These are phyloP conservation scores for Prototheca wickerhamii DNA, from an alignment of 163 green algal species.

Conservation along the genomic window DNA sequence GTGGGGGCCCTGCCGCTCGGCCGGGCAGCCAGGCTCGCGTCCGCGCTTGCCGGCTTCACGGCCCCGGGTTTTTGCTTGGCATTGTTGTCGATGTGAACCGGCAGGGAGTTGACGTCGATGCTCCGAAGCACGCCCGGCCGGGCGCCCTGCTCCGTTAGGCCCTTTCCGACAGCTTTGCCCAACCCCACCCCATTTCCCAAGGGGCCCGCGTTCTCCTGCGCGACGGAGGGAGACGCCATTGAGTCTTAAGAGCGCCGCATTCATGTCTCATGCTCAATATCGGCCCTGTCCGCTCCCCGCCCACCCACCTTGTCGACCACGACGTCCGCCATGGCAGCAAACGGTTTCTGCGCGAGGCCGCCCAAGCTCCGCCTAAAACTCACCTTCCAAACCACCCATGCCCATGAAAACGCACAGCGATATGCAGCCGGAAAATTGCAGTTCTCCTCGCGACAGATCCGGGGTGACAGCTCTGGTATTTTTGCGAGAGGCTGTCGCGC, in stretches of 20 bases:
- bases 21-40: neutral
- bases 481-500: too few relatives aligned
- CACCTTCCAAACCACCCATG: neutral
- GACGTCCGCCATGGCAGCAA: neutral
- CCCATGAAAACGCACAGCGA: too few relatives aligned
- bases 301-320: slow-evolving; percentile 13
- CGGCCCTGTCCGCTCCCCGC: neutral
- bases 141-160: slow-evolving; percentile 1
- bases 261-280: too few relatives aligned
- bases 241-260: neutral
- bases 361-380: neutral
- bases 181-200: neutral
- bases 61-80: neutral
- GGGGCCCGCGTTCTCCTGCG: slow-evolving; percentile 16
- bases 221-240: neutral
- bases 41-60: neutral
- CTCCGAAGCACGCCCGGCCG: slow-evolving; percentile 11
- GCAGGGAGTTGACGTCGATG: slow-evolving; percentile 2
- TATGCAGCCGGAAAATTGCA: too few relatives aligned
- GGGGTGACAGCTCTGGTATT: too few relatives aligned
- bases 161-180: slow-evolving; percentile 13
- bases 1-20: neutral
- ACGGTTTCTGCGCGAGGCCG: neutral
- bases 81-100: neutral
- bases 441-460: too few relatives aligned